Percentiles rank a stretch among this genome's conserved stretches.
Conservation (phyloP, 345 rosid genomes). For the Arabidopsis arenosa region DNA sequence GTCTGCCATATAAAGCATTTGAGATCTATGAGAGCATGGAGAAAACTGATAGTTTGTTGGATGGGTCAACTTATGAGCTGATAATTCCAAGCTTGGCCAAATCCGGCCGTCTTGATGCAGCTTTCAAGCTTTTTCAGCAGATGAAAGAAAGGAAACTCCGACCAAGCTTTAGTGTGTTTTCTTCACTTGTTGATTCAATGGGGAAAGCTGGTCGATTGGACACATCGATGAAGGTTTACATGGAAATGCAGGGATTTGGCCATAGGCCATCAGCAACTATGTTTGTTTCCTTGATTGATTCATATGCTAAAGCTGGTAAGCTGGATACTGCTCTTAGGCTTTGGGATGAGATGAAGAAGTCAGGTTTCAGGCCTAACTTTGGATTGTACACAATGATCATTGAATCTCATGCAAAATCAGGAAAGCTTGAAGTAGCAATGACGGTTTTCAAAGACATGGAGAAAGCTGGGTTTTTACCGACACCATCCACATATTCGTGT, state of each 20-base stretch:
- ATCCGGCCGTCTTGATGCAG: conserved; percentile 96
- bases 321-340: conserved; percentile 81
- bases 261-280: conserved; percentile 81
- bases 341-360: conserved; percentile 93
- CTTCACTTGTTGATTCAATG: conserved; percentile 93
- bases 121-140: conserved; percentile 88
- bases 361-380: conserved; percentile 89
- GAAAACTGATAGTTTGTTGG: conserved; percentile 67
- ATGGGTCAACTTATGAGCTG: conserved; percentile 84
- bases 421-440: conserved; percentile 93
- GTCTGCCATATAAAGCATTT: conserved; percentile 91
- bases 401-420: conserved; percentile 96
- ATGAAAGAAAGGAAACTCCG: conserved; percentile 75
- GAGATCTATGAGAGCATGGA: conserved; percentile 98
- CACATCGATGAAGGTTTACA: conserved; percentile 84
- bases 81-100: conserved; percentile 91
- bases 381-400: conserved; percentile 81
- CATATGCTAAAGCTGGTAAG: conserved; percentile 92
- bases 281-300: conserved; percentile 86
- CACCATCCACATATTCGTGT: conserved; percentile 89
- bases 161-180: conserved; percentile 69
- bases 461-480: conserved; percentile 90
- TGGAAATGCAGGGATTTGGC: conserved; percentile 84
- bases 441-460: conserved; percentile 88
- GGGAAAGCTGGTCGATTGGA: conserved; percentile 98